Percentiles rank a stretch among this genome's conserved stretches.
phyloP scores from a whole-genome alignment of 257 asterid species.

The Solanum ahanhuiri region DNA sequence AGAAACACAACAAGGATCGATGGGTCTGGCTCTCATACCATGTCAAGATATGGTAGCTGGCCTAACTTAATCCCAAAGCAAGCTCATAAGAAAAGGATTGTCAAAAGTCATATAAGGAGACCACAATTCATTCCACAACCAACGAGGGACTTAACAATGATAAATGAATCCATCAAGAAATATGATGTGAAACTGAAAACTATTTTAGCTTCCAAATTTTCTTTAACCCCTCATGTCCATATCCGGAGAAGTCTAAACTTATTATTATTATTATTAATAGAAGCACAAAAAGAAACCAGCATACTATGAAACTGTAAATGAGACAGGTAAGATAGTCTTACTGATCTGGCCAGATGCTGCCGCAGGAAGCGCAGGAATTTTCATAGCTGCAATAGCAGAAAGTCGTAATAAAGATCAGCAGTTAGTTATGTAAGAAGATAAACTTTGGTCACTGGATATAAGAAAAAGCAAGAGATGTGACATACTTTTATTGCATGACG shows the following conservation, averaged over 20 bases:
- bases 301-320: background rate
- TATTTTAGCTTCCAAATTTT: background rate
- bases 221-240: background rate
- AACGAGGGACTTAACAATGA: background rate
- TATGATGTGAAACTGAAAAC: background rate
- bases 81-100: background rate
- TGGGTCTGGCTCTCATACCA: background rate
- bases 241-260: background rate
- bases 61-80: background rate
- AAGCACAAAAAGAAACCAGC: background rate
- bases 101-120: background rate
- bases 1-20: background rate
- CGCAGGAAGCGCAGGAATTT: slow-evolving; percentile 96
- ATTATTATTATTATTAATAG: background rate
- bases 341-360: slow-evolving; percentile 87
- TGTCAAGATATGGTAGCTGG: background rate
- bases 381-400: slow-evolving; percentile 53
- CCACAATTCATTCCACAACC: background rate
- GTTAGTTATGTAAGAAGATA: background rate
- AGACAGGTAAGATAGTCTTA: slow-evolving; percentile 22
- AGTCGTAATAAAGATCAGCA: background rate
- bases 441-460: background rate
- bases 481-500: slow-evolving; percentile 90
- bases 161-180: background rate
- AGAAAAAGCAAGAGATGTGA: background rate